phyloP scores from a whole-genome alignment of 2,329 filamentous ascomycete genomes.

The Chrysoporthe cubensis region DNA sequence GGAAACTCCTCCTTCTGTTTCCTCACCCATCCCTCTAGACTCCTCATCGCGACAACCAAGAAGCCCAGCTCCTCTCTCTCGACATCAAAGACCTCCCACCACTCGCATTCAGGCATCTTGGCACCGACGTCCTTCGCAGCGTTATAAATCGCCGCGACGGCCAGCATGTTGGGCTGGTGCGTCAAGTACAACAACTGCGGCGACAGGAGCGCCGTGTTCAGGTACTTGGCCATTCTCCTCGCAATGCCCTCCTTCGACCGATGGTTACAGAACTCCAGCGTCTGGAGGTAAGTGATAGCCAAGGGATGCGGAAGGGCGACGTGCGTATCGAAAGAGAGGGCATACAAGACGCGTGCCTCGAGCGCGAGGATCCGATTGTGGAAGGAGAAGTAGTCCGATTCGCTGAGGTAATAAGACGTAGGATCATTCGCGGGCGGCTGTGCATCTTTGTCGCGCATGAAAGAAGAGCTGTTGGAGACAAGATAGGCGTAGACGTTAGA shows the following conservation, averaged over 20 bases:
- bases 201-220: slow-evolving; percentile 85
- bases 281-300: slow-evolving; percentile 89
- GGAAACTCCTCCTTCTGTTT: slow-evolving; percentile 62
- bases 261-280: slow-evolving; percentile 66
- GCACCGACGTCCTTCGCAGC: slow-evolving; percentile 76
- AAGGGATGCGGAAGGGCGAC: slow-evolving; percentile 85
- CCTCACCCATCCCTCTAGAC: slow-evolving; percentile 71
- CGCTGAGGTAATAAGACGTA: slow-evolving; percentile 69
- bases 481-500: slow-evolving; percentile 87
- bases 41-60: slow-evolving; percentile 82
- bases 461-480: slow-evolving; percentile 62
- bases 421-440: slow-evolving; percentile 46
- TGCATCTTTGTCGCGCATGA: slow-evolving; percentile 46
- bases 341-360: slow-evolving; percentile 76
- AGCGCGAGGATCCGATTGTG: slow-evolving; percentile 69
- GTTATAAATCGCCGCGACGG: slow-evolving; percentile 89
- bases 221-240: slow-evolving; percentile 69
- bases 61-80: slow-evolving; percentile 95
- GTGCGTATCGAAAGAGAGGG: slow-evolving; percentile 80
- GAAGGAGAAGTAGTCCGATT: slow-evolving; percentile 70
- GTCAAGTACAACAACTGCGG: slow-evolving; percentile 91
- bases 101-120: slow-evolving; percentile 81
- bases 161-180: slow-evolving; percentile 84
- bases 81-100: slow-evolving; percentile 99
- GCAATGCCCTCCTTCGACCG: slow-evolving; percentile 58